Evolutionary conservation across 805 yeast species (phyloP), one percentile per base, ranked within the genome.

Genomic region (Candida dendrica): DNA sequence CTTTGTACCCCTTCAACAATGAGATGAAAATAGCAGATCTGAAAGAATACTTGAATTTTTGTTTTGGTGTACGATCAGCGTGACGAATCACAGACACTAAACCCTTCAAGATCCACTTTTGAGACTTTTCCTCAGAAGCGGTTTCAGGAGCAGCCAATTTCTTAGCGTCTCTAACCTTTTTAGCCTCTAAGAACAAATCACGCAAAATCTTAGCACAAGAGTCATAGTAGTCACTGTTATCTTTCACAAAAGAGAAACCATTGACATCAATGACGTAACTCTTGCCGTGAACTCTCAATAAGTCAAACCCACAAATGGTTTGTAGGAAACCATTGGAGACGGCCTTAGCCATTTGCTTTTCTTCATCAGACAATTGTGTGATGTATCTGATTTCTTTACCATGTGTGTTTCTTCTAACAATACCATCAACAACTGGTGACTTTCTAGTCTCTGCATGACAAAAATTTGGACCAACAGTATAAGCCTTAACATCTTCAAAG

Each of bases 351-450:
- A 90, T 89, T 27, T 65, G 64, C 40, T 75, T 80, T 61, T 93
- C 99, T 39, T 77, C 84, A 4, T 72, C 76, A 2, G 85, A 67
- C 41, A 93, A 68, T 49, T 83, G 79, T 1, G 98, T 91, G 30
- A 93, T 74, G 56, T 84, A 93, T 48, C 99, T 74, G 37, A 93
- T 82, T 64, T 93, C 99, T 61, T 93, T 93, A 37, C 99, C 99
- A 55, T 90, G 95, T 1, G 98, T 90, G 59, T 93, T 93, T 61
- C 99, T 77, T 56, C 97, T 75, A 20, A 93, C 99, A 44, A 93
- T 86, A 37, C 99, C 99, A 65, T 93, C 99, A n/a, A 93, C 98
- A 3, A 93, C 98, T 1, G 99, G 99, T 0, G 96, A 88, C 61
- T 93, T 93, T 56, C 99, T 75, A 1, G 99, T 93, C 59, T 93